A percentile compares a stretch with the other conserved stretches of the same genome.
phyloP scores from a whole-genome alignment of 352 stramenopile genomes.

The Phytophthora cryptogea region DNA sequence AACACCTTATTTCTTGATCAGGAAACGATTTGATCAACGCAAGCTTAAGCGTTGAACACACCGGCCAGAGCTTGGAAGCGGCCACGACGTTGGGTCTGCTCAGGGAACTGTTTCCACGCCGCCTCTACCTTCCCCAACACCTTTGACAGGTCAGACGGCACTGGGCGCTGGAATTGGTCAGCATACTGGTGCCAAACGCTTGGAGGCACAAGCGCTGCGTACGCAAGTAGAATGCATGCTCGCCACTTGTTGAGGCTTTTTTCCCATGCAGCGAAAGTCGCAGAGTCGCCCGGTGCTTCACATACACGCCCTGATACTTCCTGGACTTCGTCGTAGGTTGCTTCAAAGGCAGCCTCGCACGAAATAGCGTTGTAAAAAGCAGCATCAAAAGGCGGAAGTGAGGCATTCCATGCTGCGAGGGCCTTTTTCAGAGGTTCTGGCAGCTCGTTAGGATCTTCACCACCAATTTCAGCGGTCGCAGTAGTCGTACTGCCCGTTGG shows the following conservation, averaged over 20 bases:
- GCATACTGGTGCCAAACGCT: slow-evolving; percentile 71
- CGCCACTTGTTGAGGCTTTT: slow-evolving; percentile 61
- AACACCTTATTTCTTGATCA: slow-evolving; percentile 9
- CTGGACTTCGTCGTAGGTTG: slow-evolving; percentile 65
- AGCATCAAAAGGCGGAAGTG: slow-evolving; percentile 75
- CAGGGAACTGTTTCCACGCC: slow-evolving; percentile 56
- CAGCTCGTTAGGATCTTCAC: slow-evolving; percentile 69
- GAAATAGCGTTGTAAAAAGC: slow-evolving; percentile 79
- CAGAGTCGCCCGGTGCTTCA: slow-evolving; percentile 37
- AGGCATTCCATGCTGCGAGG: slow-evolving; percentile 68
- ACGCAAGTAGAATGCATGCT: slow-evolving; percentile 66
- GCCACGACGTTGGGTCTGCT: slow-evolving; percentile 55
- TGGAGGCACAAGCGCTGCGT: slow-evolving; percentile 67
- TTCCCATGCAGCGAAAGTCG: slow-evolving; percentile 56
- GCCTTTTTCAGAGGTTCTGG: slow-evolving; percentile 44
- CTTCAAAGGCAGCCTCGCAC: slow-evolving; percentile 71
- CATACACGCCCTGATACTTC: slow-evolving; percentile 54
- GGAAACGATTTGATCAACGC: too few relatives aligned
- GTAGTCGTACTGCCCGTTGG: slow-evolving; percentile 12
- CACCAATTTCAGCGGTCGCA: slow-evolving; percentile 42
- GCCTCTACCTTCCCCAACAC: slow-evolving; percentile 36
- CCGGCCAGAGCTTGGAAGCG: slow-evolving; percentile 56
- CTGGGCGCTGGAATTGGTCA: slow-evolving; percentile 49
- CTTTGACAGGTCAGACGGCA: slow-evolving; percentile 55
- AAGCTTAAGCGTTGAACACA: slow-evolving; percentile 31